Evolutionary conservation across 2,329 filamentous ascomycete genomes (phyloP).

Genomic region (Fusarium sp.): DNA sequence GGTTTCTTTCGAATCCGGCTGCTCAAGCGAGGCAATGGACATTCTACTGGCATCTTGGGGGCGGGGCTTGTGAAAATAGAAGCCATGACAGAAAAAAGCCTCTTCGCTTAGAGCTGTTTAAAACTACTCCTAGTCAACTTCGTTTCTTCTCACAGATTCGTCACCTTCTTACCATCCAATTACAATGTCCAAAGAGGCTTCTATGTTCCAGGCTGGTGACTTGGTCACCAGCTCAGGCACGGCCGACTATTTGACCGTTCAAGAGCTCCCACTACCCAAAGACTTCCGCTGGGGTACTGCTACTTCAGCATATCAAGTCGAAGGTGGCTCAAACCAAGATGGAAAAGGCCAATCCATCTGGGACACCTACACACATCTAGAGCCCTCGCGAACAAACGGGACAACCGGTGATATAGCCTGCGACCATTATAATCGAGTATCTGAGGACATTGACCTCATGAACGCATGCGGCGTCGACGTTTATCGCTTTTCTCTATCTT

Average conservation of each 20-base stretch:
- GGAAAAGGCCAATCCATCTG: constrained; percentile 54
- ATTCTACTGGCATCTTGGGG: background rate
- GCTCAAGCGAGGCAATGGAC: background rate
- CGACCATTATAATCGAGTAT: constrained; percentile 52
- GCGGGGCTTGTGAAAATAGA: background rate
- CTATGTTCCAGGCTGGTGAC: constrained; percentile 6
- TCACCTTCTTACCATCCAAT: background rate
- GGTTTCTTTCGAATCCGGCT: background rate
- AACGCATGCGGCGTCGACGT: constrained; percentile 65
- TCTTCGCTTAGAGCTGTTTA: background rate
- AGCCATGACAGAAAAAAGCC: background rate
- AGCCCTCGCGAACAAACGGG: constrained; percentile 37
- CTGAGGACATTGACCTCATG: constrained; percentile 67
- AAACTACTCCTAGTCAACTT: background rate
- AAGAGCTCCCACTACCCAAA: constrained; percentile 42
- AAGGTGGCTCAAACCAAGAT: constrained; percentile 50
- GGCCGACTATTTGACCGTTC: background rate
- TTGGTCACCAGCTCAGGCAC: background rate
- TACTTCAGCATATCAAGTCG: constrained; percentile 54
- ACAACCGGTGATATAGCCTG: constrained; percentile 56
- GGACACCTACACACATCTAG: background rate
- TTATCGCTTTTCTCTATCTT: constrained; percentile 72
- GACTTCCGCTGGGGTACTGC: constrained; percentile 53
- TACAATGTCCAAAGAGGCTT: background rate
- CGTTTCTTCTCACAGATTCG: no score